Conservation (phyloP, 1,284 basidiomycete genomes). For the Moniliophthora roreri region DNA sequence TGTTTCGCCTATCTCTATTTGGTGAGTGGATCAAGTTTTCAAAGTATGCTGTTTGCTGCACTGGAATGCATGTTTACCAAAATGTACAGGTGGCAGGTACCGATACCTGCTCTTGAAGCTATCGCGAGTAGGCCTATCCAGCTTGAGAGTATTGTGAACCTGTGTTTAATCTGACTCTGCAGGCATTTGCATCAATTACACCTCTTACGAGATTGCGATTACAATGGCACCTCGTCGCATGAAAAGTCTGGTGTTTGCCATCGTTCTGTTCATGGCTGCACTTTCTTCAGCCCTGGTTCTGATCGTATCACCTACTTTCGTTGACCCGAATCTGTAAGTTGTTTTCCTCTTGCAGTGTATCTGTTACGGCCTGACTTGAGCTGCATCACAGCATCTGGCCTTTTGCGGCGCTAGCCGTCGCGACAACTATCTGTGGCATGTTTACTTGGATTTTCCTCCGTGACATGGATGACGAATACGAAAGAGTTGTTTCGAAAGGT, state of each 20-base stretch:
- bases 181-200: conserved; percentile 41
- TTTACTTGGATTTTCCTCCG: conserved; percentile 22
- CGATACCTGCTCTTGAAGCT: not conserved
- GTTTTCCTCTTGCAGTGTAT: not conserved
- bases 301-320: conserved; percentile 24
- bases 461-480: conserved; percentile 23
- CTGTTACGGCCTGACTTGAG: not conserved
- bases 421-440: conserved; percentile 15
- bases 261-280: conserved; percentile 42
- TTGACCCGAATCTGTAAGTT: conserved; percentile 21
- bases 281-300: conserved; percentile 28
- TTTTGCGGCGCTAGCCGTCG: conserved; percentile 18
- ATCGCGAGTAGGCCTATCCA: not conserved
- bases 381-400: conserved; percentile 21
- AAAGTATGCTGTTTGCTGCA: too few relatives aligned
- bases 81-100: too few relatives aligned
- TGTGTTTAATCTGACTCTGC: not conserved
- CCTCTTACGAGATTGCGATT: conserved; percentile 42
- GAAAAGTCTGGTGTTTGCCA: conserved; percentile 34
- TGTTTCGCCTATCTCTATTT: conserved; percentile 2
- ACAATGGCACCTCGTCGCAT: conserved; percentile 40
- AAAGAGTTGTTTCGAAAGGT: conserved; percentile 15
- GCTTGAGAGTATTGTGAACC: not conserved
- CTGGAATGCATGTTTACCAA: too few relatives aligned
- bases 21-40: too few relatives aligned